Conservation (phyloP, 106 monocot genomes). For the Apostasia ramifera region DNA sequence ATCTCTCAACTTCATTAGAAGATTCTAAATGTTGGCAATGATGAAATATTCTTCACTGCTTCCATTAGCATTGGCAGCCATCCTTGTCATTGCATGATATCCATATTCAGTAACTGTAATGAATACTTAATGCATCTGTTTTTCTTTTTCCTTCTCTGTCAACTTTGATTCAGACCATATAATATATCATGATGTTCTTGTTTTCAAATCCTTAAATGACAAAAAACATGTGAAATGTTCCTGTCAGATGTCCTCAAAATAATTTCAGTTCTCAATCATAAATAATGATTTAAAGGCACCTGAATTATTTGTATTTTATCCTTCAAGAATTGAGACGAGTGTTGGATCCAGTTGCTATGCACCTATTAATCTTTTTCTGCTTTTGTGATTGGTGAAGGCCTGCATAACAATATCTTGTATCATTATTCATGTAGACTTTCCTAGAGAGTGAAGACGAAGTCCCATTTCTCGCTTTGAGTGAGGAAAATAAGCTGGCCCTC, state of each 20-base stretch:
- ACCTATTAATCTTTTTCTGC: not conserved
- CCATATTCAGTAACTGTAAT: too few relatives aligned
- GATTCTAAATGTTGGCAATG: too few relatives aligned
- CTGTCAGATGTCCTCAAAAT: not conserved
- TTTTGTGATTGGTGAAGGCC: not conserved
- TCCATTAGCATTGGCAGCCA: too few relatives aligned
- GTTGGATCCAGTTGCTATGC: not conserved
- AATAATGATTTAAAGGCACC: too few relatives aligned
- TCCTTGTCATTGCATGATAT: too few relatives aligned
- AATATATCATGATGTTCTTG: not conserved
- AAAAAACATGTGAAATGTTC: not conserved
- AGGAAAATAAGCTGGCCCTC: constrained; percentile 52
- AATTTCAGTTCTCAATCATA: too few relatives aligned
- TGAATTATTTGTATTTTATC: not conserved
- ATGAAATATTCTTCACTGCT: too few relatives aligned
- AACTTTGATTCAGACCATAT: not conserved
- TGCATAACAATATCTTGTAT: not conserved
- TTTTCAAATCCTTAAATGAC: too few relatives aligned
- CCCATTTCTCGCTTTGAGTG: constrained; percentile 62
- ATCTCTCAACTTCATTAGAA: too few relatives aligned
- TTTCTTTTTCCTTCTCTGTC: not conserved
- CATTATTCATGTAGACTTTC: constrained; percentile 31
- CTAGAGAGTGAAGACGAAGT: constrained; percentile 20
- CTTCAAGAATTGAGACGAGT: not conserved
- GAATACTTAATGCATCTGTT: not conserved